Evolutionary conservation across 139 green algal species (phyloP), one percentile per base, ranked within the genome.

Genomic region (Chlorella sp.): DNA sequence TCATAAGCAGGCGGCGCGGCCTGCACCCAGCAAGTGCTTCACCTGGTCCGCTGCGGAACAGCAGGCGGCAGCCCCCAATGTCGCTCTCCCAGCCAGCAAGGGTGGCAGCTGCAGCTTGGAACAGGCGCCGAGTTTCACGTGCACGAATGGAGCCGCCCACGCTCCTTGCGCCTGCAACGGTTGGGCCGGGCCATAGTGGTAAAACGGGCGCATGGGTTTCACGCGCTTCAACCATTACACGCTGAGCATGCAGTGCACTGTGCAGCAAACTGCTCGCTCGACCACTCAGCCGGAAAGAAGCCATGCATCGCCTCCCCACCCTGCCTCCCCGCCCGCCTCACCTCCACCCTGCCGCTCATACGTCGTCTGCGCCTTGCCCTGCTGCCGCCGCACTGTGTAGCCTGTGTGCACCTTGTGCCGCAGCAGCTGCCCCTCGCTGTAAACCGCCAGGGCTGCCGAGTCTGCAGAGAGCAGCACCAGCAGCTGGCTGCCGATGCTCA

Each of bases 301-400:
- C n/a, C n/a, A n/a, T n/a, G n/a, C n/a, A n/a, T n/a, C n/a, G n/a
- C 30, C 32, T 28, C 36, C 36, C 14, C 76, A 54, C 32, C 11
- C 16, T 30, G 7, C 7, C 65, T 67, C 65, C 65, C 67, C 38
- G 17, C 43, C 30, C 46, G 46, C 46, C 48, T 26, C 54, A 48
- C 36, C 76, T 46, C 83, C 83, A 6, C 83, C 74, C 73, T 56
- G 46, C n/a, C 65, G 43, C 38, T 70, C 38, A 54, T 88, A 88
- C 5, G 73, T 77, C 44, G 79, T 36, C 79, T 90, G 87, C n/a
- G 87, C 78, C 51, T 81, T 76, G 73, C 87, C 87, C 46, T 79
- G 76, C 62, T 81, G 44, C 36, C 36, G n/a, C 11, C 86, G 64
- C 64, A 89, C 83, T 14, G 87, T 90, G 87, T 88, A 88, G 26